Base-by-base conservation (phyloP, 1,139 yeast species). In the Lodderomyces jiufengensis region DNA sequence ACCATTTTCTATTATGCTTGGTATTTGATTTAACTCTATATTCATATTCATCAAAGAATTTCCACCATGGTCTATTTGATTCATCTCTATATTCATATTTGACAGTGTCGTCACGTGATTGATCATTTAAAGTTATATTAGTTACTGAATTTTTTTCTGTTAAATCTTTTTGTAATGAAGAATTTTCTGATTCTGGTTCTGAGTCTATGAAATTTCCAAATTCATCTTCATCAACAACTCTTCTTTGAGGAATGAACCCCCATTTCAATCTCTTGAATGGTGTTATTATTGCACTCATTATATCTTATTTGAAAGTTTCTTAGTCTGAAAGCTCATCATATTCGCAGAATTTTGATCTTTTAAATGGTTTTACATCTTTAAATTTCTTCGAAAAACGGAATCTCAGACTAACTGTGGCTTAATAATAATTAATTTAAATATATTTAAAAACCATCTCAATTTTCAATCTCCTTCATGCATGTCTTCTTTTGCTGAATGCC, bases 21-120 rank as follows among this genome's bases (percentile, higher is more conserved):
- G 59, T 49, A 2, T 52, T 47, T 24, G 58, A 57, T 39, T 61
- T 67, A 28, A 66, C 57, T 38, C 84, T 61, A 49, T 78, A 78
- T 49, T 78, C 84, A 46, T 73, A 76, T 50, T 78, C 84, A 49
- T 78, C 79, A 40, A 75, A 80, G 49, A 70, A 78, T 39, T 70
- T 75, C 71, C 73, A 79, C 84, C 85, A 78, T 36, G 69, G 70
- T 34, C 84, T 69, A 42, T 70, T 63, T 9, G 78, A 74, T 51
- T 80, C 87, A 52, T 78, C 84, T 47, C 83, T 62, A 48, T 72
- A 76, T 50, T 78, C 84, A 11, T 48, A 36, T 8, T n/a, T n/a
- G n/a, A n/a, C n/a, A 27, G 27, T 36, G 5, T 30, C 6, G 3
- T 23, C 15, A 9, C 26, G 12, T 9, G 12, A n/a, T 2, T 24